Conservation (phyloP, 495 filamentous ascomycete species). For the Chaetomium fimeti region DNA sequence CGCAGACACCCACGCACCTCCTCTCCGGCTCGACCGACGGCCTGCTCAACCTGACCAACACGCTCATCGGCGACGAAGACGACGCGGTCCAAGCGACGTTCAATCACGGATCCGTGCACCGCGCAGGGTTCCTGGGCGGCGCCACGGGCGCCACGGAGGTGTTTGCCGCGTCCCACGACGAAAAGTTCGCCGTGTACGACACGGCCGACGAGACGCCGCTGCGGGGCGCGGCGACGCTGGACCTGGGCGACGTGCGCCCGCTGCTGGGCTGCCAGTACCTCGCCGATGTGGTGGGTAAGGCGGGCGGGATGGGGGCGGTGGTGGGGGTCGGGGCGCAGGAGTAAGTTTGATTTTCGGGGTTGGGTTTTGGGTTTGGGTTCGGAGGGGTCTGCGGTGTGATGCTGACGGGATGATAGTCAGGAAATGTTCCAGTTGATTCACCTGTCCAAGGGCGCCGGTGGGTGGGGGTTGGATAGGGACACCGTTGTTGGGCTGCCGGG, state of each 20-base stretch:
- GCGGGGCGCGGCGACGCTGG: conserved; percentile 51
- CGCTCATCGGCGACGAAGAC: conserved; percentile 72
- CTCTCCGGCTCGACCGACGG: conserved; percentile 91
- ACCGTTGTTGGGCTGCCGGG: conserved; percentile 64
- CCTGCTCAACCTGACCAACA: conserved; percentile 82
- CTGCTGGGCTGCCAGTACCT: conserved; percentile 77
- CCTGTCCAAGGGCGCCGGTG: conserved; percentile 51
- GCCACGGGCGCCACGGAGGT: conserved; percentile 56
- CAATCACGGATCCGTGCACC: conserved; percentile 87
- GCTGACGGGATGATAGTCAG: conserved; percentile 43
- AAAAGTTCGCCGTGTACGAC: conserved; percentile 74
- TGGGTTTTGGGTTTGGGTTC: background rate
- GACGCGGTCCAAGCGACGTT: conserved; percentile 81
- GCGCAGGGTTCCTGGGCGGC: conserved; percentile 83
- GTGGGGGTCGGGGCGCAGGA: conserved; percentile 62
- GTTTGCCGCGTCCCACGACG: conserved; percentile 77
- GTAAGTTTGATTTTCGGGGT: conserved; percentile 39
- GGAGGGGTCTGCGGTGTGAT: background rate
- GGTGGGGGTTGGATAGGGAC: conserved; percentile 63
- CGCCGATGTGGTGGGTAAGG: conserved; percentile 61
- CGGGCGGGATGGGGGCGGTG: conserved; percentile 56
- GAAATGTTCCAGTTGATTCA: conserved; percentile 67
- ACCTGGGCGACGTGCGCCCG: conserved; percentile 75
- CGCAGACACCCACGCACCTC: conserved; percentile 60
- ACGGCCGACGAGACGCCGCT: conserved; percentile 53